Evolutionary conservation across 306 rosid species (phyloP).

Genomic region (Fragaria nilgerrensis): DNA sequence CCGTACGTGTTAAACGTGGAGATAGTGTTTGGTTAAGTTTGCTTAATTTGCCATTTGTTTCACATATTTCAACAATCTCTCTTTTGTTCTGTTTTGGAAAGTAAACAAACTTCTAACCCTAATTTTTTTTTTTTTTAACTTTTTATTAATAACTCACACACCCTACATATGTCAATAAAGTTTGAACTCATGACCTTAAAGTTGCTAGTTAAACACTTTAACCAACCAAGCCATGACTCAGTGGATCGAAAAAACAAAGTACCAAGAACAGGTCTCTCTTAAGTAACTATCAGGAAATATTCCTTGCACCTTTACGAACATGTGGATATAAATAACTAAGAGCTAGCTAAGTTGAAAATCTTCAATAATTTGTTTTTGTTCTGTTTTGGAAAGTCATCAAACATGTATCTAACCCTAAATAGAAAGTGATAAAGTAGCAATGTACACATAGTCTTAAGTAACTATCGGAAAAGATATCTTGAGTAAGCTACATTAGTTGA

Average conservation of each 20-base stretch:
- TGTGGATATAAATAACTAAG: background rate
- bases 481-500: background rate
- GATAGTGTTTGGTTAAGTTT: background rate
- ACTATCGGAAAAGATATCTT: background rate
- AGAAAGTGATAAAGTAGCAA: too few relatives aligned
- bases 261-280: background rate
- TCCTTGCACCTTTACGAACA: background rate
- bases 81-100: constrained; percentile 10
- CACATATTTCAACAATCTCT: background rate
- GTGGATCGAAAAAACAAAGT: background rate
- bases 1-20: background rate
- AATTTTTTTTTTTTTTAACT: too few relatives aligned
- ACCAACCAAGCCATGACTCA: too few relatives aligned
- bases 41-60: background rate
- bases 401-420: background rate
- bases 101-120: background rate
- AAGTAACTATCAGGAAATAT: too few relatives aligned
- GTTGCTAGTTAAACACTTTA: too few relatives aligned
- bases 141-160: too few relatives aligned
- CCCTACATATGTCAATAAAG: too few relatives aligned
- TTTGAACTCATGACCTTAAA: too few relatives aligned
- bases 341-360: background rate
- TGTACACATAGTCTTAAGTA: too few relatives aligned
- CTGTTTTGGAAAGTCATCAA: background rate
- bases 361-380: too few relatives aligned